phyloP scores from a whole-genome alignment of 306 rosid genomes.

The Prunus davidiana region DNA sequence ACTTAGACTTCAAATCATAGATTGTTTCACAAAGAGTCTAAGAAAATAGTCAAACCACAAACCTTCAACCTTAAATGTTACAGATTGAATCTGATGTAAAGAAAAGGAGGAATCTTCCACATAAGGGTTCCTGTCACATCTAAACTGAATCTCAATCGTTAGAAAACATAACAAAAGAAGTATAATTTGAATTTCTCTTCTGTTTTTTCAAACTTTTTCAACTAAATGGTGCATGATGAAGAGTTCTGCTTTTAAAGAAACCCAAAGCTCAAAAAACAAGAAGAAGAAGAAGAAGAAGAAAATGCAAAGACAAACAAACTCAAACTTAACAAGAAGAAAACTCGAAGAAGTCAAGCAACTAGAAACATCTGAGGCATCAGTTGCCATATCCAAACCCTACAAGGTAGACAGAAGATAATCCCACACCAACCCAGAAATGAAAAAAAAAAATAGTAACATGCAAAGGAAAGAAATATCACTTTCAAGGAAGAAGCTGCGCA shows the following conservation, averaged over 20 bases:
- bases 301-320: background rate
- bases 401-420: background rate
- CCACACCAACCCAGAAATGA: background rate
- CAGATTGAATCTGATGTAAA: background rate
- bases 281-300: background rate
- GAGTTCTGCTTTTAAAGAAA: background rate
- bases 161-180: no score
- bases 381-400: slow-evolving; percentile 10
- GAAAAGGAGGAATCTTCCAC: background rate
- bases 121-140: background rate
- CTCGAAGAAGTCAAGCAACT: background rate
- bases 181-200: background rate
- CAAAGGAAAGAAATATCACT: background rate
- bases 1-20: background rate
- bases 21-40: background rate
- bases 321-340: background rate
- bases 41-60: background rate
- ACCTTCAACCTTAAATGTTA: background rate
- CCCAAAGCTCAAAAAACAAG: background rate
- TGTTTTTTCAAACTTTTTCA: background rate
- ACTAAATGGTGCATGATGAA: background rate
- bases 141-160: background rate
- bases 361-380: background rate
- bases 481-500: background rate
- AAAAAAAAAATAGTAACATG: background rate